A percentile compares a stretch with the other conserved stretches of the same genome.
Evolutionary conservation across 805 yeast species (phyloP).

Genomic region (Saccharomyces jurei): DNA sequence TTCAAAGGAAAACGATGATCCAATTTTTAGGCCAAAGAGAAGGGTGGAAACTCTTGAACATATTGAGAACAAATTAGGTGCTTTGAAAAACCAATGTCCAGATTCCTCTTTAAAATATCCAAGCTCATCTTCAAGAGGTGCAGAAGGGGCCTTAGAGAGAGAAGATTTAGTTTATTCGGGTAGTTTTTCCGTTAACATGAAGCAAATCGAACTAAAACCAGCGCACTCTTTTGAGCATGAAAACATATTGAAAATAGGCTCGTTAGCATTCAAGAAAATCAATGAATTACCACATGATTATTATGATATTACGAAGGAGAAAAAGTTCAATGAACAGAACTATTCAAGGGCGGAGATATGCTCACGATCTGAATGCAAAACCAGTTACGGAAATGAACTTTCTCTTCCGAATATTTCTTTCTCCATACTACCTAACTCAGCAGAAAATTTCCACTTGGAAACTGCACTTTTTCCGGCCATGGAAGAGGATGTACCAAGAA

Average conservation of each 20-base stretch:
- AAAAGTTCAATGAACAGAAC: background rate
- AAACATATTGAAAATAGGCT: constrained; percentile 13
- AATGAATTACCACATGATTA: background rate
- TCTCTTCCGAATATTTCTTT: constrained; percentile 1
- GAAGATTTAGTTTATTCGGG: background rate
- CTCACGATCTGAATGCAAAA: background rate
- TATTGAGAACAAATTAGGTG: constrained; percentile 9
- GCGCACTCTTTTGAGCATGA: constrained; percentile 3
- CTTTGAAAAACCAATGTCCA: background rate
- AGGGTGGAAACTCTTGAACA: constrained; percentile 18
- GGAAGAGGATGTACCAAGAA: constrained; percentile 1
- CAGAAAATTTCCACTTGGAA: constrained; percentile 1
- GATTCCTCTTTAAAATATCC: background rate
- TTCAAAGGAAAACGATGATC: background rate
- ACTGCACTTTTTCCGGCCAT: background rate
- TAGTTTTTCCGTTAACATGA: constrained; percentile 13
- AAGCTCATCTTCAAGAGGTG: background rate
- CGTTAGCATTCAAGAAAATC: constrained; percentile 10
- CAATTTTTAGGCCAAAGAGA: background rate
- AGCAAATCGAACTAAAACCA: constrained; percentile 19
- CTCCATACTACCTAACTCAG: constrained; percentile 1
- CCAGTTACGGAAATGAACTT: background rate
- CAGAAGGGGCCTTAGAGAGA: background rate
- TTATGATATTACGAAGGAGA: background rate
- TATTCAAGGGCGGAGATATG: background rate